phyloP scores from a whole-genome alignment of 176 grass and related monocot genomes.

The Neostapfia colusana region DNA sequence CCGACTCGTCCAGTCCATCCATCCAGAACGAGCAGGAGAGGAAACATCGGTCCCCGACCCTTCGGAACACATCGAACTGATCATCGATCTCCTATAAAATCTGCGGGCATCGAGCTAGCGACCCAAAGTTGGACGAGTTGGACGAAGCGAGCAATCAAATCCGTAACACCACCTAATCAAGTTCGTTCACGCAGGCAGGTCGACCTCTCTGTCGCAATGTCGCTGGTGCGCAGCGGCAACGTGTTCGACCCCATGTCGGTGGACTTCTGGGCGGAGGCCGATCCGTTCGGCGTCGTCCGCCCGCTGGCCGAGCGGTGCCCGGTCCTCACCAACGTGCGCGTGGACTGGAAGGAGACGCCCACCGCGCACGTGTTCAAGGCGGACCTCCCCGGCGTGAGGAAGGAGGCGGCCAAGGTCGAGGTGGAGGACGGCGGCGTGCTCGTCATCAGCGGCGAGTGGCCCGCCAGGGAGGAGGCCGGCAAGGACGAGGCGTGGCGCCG shows the following conservation, averaged over 20 bases:
- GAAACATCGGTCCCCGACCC: neutral
- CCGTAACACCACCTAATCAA: neutral
- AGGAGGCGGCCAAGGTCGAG: constrained; percentile 50
- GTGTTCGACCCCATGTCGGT: constrained; percentile 49
- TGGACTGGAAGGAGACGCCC: constrained; percentile 71
- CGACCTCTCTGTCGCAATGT: constrained; percentile 6
- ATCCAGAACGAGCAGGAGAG: constrained; percentile 28
- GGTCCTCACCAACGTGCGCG: constrained; percentile 49
- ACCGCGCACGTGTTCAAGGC: constrained; percentile 48
- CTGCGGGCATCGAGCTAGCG: neutral
- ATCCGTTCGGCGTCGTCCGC: constrained; percentile 47
- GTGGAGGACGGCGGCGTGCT: constrained; percentile 53
- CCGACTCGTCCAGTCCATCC: neutral
- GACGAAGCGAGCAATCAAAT: neutral
- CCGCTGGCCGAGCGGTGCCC: constrained; percentile 45
- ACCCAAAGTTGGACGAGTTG: neutral
- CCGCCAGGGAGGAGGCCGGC: constrained; percentile 22
- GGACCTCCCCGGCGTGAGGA: constrained; percentile 53
- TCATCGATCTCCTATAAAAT: neutral
- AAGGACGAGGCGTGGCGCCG: constrained; percentile 30
- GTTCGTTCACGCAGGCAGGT: neutral
- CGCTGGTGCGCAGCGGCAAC: constrained; percentile 36
- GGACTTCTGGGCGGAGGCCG: constrained; percentile 40
- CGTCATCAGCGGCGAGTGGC: constrained; percentile 41
- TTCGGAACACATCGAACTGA: constrained; percentile 13